Evolutionary conservation across 805 yeast genomes (phyloP).

Genomic region (Nakazawaea molendinolei): DNA sequence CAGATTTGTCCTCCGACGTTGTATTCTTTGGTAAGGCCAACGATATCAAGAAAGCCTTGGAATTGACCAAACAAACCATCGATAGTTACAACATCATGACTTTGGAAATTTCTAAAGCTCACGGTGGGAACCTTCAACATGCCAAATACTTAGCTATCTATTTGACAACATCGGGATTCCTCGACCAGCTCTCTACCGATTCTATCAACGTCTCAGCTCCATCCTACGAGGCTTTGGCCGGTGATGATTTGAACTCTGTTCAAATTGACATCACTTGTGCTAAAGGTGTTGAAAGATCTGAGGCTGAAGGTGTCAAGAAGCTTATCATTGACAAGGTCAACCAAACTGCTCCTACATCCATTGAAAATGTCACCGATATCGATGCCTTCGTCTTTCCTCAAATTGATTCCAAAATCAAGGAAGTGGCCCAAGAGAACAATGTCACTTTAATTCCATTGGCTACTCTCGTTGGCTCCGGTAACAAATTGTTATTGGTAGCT

Average conservation of each 20-base stretch:
- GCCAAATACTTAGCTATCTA: slow-evolving; percentile 70
- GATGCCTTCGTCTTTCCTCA: slow-evolving; percentile 51
- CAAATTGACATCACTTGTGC: slow-evolving; percentile 56
- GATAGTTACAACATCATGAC: slow-evolving; percentile 54
- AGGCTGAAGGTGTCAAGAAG: slow-evolving; percentile 58
- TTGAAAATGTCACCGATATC: slow-evolving; percentile 54
- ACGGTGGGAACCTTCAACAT: slow-evolving; percentile 70
- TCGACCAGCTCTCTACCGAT: slow-evolving; percentile 36
- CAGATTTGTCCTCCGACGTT: slow-evolving; percentile 37
- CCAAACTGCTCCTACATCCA: slow-evolving; percentile 58
- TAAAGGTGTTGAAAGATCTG: slow-evolving; percentile 35
- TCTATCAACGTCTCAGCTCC: slow-evolving; percentile 43
- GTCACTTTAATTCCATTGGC: slow-evolving; percentile 59
- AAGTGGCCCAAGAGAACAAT: slow-evolving; percentile 36
- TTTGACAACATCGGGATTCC: slow-evolving; percentile 46
- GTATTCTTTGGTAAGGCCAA: slow-evolving; percentile 55
- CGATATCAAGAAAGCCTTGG: slow-evolving; percentile 55
- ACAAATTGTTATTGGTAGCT: slow-evolving; percentile 49
- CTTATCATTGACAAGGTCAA: slow-evolving; percentile 71
- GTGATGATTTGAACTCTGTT: slow-evolving; percentile 35
- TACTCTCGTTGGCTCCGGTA: slow-evolving; percentile 34
- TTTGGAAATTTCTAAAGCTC: slow-evolving; percentile 84
- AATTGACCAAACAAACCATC: slow-evolving; percentile 53
- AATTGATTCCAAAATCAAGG: slow-evolving; percentile 32
- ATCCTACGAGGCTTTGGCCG: slow-evolving; percentile 35